phyloP scores from a whole-genome alignment of 352 stramenopile species.

The Globisporangium viniferum region DNA sequence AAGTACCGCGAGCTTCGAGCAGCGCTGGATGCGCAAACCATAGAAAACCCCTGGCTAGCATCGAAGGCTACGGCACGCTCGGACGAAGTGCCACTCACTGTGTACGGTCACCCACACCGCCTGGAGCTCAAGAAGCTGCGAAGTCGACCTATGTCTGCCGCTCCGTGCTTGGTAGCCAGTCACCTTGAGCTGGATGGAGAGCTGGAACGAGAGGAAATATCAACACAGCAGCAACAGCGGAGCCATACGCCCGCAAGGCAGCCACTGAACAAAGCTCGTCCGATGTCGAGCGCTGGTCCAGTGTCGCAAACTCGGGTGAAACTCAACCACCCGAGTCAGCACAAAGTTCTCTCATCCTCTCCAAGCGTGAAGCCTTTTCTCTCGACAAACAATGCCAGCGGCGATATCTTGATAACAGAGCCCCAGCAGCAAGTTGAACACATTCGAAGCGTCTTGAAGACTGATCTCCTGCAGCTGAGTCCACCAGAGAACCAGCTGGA shows the following conservation, averaged over 20 bases:
- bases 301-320: constrained; percentile 3
- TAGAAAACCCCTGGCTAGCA: constrained; percentile 6
- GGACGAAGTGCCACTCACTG: constrained; percentile 33
- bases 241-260: neutral
- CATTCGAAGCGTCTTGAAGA: constrained; percentile 57
- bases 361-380: constrained; percentile 7
- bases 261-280: neutral
- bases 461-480: constrained; percentile 33
- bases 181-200: neutral
- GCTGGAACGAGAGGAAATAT: constrained; percentile 6
- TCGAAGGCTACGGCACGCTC: neutral
- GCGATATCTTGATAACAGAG: neutral
- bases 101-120: constrained; percentile 48
- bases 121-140: constrained; percentile 37
- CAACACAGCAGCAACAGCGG: neutral
- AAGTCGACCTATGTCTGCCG: constrained; percentile 22
- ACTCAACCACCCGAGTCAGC: neutral
- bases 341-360: neutral
- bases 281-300: constrained; percentile 12
- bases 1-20: constrained; percentile 38
- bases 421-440: constrained; percentile 37
- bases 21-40: constrained; percentile 16
- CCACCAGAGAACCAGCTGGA: constrained; percentile 47
- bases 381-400: neutral
- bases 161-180: constrained; percentile 18